Base-by-base conservation (phyloP, 345 rosid genomes). In the Brassica incana region DNA sequence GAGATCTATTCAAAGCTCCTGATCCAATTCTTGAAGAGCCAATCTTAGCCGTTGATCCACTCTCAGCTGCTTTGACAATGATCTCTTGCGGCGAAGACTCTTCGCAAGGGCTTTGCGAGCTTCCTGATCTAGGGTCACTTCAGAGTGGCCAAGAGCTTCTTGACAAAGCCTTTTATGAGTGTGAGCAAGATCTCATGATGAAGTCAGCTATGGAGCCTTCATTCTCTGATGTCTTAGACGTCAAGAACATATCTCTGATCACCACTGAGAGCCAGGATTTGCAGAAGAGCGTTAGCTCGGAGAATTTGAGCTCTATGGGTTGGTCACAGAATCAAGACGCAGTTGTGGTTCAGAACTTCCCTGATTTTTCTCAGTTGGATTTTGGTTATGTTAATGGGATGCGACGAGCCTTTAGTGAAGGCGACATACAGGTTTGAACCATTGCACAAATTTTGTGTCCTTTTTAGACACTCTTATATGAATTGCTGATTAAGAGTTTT, bases 401-500 rank as follows among this genome's bases (percentile, higher is more conserved):
- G 92, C 78, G 99, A 63, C 84, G 98, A 84, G 92, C 99, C 67
- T 93, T 84, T 76, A 93, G 98, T 18, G 99, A 93, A 65, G 97
- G 99, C 69, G 97, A 93, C 76, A 96, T 96, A 64, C 87, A 96
- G 97, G 99, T 95, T 68, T 5, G 66, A 80, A 82, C 11, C 33
- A 23, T 38, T 11, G 11, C 3, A 29, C 65, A 43, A 9, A 10
- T 4, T 11, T 43, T 45, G 52, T 45, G n/a, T 45, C n/a, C 52
- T 45, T 36, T 36, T 36, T 36, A 36, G 43, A 36, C 43, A 36
- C 10, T 7, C 43, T 36, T 36, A 36, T 7, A 36, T 36, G 43
- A 36, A 36, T 36, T 36, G 43, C 8, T 36, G 43, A 36, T 36
- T 36, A 36, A 0, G 7, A 7, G 7, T 6, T 77, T 80, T 23